Evolutionary conservation across 176 grass and related monocot genomes (phyloP).

Genomic region (Triticum monococcum): DNA sequence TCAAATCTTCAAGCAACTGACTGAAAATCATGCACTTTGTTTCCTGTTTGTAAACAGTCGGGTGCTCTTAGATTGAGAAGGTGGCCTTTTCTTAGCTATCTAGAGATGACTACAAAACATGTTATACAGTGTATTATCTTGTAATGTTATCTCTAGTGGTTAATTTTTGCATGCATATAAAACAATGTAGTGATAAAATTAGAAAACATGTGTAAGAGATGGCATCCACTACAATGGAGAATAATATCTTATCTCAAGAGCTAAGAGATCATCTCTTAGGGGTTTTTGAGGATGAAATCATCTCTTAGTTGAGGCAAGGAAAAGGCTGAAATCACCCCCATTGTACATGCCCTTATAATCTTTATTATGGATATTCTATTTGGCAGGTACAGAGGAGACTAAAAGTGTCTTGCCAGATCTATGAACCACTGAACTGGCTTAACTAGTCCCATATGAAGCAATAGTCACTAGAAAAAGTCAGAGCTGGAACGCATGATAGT

Average conservation of each 20-base stretch:
- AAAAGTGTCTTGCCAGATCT: neutral
- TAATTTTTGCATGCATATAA: conserved; percentile 9
- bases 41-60: conserved; percentile 1
- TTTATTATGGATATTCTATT: neutral
- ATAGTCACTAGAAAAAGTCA: neutral
- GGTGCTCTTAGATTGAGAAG: neutral
- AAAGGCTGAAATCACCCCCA: neutral
- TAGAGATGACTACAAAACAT: neutral
- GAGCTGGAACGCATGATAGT: neutral
- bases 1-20: neutral
- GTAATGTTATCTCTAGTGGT: neutral
- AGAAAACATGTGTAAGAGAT: neutral
- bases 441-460: neutral
- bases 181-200: neutral
- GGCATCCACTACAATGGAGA: neutral
- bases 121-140: neutral
- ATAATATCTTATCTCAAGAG: neutral
- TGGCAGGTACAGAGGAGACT: neutral
- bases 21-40: neutral
- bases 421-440: neutral
- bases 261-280: neutral
- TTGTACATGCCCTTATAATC: neutral
- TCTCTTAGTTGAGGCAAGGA: neutral
- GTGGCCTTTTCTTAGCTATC: neutral
- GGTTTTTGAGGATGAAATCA: no score